Percentiles rank a stretch among this genome's conserved stretches.
Conservation (phyloP, 2,329 filamentous ascomycete species). For the Pseudogymnoascus sp. region DNA sequence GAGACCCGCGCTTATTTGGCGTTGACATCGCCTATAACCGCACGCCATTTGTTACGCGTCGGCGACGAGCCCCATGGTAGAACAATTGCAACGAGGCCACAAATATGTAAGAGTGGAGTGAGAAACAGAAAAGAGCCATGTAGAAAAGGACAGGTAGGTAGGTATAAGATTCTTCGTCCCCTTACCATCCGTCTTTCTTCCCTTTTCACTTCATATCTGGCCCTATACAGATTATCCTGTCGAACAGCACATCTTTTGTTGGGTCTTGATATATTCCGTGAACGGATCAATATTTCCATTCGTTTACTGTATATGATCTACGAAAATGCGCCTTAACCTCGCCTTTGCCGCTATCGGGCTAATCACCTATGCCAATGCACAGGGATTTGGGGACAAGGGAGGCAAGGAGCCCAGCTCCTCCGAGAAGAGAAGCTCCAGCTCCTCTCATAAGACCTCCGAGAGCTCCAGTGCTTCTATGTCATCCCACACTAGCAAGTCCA, state of each 20-base stretch:
- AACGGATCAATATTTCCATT: slow-evolving; percentile 6
- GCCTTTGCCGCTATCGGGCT: neutral
- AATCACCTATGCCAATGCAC: neutral
- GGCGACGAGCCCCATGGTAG: neutral
- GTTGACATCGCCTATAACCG: slow-evolving; percentile 2
- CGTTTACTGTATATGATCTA: slow-evolving; percentile 1
- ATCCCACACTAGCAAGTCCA: neutral
- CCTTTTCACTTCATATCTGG: neutral
- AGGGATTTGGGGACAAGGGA: neutral
- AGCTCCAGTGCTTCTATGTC: neutral
- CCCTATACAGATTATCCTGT: neutral
- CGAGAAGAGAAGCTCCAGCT: neutral
- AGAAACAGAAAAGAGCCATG: neutral
- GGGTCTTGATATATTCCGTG: neutral
- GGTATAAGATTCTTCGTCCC: neutral
- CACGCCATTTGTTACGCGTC: neutral
- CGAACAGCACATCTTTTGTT: neutral
- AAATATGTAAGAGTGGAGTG: slow-evolving; percentile 4
- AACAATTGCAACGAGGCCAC: neutral
- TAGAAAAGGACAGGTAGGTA: neutral
- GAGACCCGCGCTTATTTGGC: neutral
- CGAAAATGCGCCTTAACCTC: slow-evolving; percentile 2
- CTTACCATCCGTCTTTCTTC: neutral
- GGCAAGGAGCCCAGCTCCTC: neutral
- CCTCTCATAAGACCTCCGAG: neutral